Evolutionary conservation across 306 rosid genomes (phyloP).

Genomic region (Medicago arabica): DNA sequence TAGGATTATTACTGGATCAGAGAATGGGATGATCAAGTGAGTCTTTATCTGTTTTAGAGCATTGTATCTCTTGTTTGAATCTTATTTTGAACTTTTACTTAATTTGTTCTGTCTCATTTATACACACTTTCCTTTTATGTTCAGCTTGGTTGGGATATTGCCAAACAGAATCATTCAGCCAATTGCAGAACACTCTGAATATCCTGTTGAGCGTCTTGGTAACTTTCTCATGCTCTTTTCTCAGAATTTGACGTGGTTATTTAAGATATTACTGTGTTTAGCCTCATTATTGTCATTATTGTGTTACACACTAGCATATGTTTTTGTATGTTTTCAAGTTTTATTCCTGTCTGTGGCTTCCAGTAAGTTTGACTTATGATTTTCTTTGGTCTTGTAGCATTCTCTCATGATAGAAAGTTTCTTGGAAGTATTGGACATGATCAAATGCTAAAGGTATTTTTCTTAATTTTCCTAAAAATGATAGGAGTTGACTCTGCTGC

Average conservation of each 20-base stretch:
- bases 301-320: neutral
- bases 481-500: neutral
- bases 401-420: conserved; percentile 76
- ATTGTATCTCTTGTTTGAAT: conserved; percentile 24
- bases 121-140: conserved; percentile 22
- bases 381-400: conserved; percentile 61
- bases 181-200: conserved; percentile 89
- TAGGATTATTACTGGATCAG: conserved; percentile 85
- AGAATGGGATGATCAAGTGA: conserved; percentile 94
- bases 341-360: conserved; percentile 1
- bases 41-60: conserved; percentile 43
- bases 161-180: conserved; percentile 92
- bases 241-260: conserved; percentile 8
- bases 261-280: conserved; percentile 22
- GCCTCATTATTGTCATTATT: conserved; percentile 28
- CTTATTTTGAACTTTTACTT: conserved; percentile 18
- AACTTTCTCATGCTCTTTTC: conserved; percentile 37
- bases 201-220: conserved; percentile 93
- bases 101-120: conserved; percentile 12
- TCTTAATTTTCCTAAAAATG: conserved; percentile 15
- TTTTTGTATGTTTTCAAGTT: conserved; percentile 8
- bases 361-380: conserved; percentile 37
- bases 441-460: conserved; percentile 71
- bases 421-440: conserved; percentile 90
- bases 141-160: conserved; percentile 81